These are phyloP conservation scores for Penicillium roqueforti DNA, from an alignment of 495 filamentous ascomycete genomes.

Conservation along the genomic window DNA sequence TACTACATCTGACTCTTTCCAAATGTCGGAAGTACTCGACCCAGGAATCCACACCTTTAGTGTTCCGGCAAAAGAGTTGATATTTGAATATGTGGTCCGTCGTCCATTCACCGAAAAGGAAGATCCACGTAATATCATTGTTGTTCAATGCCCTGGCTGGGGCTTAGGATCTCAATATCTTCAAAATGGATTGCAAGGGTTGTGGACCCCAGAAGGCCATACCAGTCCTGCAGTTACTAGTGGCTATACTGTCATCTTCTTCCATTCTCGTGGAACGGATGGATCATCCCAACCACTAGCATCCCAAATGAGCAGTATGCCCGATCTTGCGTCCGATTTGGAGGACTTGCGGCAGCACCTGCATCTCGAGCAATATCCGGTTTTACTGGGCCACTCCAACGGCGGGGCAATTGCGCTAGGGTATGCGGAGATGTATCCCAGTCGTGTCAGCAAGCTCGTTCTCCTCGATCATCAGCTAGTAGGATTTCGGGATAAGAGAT, in stretches of 20 bases:
- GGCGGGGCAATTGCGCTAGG: slow-evolving; percentile 22
- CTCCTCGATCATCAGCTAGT: slow-evolving; percentile 18
- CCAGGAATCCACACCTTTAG: slow-evolving; percentile 24
- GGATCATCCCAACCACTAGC: slow-evolving; percentile 1
- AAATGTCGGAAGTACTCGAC: neutral
- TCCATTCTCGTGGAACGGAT: slow-evolving; percentile 14
- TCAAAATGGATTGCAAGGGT: slow-evolving; percentile 11
- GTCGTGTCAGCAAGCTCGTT: slow-evolving; percentile 15
- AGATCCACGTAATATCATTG: slow-evolving; percentile 5
- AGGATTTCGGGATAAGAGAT: slow-evolving; percentile 6
- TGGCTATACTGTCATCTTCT: slow-evolving; percentile 9
- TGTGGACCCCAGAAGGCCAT: neutral
- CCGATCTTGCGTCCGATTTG: slow-evolving; percentile 14
- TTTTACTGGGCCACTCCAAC: slow-evolving; percentile 21
- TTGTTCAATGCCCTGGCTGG: slow-evolving; percentile 22
- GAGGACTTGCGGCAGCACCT: slow-evolving; percentile 20
- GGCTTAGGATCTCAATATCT: slow-evolving; percentile 19
- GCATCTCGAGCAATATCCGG: slow-evolving; percentile 2
- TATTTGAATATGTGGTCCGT: slow-evolving; percentile 18
- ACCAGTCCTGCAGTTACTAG: neutral
- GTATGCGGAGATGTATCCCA: slow-evolving; percentile 21
- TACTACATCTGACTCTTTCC: neutral
- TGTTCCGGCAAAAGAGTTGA: slow-evolving; percentile 9
- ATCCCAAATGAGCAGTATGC: slow-evolving; percentile 15
- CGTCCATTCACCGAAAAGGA: neutral